Evolutionary conservation across 2,329 filamentous ascomycete genomes (phyloP).

Genomic region (Pestalotiopsis sp.): DNA sequence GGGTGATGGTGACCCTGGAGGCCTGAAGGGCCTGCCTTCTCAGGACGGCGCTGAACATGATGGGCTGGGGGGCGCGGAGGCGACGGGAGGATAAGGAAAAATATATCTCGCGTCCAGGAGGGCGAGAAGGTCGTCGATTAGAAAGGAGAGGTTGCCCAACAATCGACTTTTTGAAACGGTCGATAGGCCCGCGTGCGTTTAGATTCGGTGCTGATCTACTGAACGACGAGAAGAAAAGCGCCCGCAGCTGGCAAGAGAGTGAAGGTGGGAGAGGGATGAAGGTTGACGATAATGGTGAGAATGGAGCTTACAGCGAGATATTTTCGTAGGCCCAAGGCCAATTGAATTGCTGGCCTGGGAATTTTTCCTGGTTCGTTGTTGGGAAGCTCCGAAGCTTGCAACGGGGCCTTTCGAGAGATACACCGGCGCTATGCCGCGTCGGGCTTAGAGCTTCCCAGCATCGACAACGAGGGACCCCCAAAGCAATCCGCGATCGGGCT

Average conservation of each 20-base stretch:
- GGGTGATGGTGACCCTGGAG: conserved; percentile 44
- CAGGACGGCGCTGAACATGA: conserved; percentile 65
- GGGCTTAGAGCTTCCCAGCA: conserved; percentile 6
- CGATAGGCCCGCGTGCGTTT: background rate
- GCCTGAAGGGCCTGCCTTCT: conserved; percentile 62
- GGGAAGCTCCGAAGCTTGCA: conserved; percentile 13
- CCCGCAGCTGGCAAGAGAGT: conserved; percentile 5
- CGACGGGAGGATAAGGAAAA: conserved; percentile 20
- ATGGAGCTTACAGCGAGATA: conserved; percentile 17
- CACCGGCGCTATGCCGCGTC: conserved; percentile 1
- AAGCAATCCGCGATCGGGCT: conserved; percentile 29
- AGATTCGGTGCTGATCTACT: background rate
- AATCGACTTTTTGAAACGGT: background rate
- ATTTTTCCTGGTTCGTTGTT: conserved; percentile 9
- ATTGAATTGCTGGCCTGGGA: conserved; percentile 7
- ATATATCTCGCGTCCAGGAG: conserved; percentile 13
- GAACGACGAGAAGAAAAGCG: background rate
- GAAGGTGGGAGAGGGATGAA: conserved; percentile 21
- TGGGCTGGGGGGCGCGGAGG: conserved; percentile 29
- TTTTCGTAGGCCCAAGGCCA: conserved; percentile 20
- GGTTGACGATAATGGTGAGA: conserved; percentile 9
- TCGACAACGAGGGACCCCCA: conserved; percentile 19
- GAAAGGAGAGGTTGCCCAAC: conserved; percentile 22
- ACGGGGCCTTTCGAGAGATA: conserved; percentile 3
- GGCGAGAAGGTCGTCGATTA: conserved; percentile 4